Evolutionary conservation across 106 monocot species (phyloP), one percentile per base, ranked within the genome.

Genomic region (Dendrobium officinale): DNA sequence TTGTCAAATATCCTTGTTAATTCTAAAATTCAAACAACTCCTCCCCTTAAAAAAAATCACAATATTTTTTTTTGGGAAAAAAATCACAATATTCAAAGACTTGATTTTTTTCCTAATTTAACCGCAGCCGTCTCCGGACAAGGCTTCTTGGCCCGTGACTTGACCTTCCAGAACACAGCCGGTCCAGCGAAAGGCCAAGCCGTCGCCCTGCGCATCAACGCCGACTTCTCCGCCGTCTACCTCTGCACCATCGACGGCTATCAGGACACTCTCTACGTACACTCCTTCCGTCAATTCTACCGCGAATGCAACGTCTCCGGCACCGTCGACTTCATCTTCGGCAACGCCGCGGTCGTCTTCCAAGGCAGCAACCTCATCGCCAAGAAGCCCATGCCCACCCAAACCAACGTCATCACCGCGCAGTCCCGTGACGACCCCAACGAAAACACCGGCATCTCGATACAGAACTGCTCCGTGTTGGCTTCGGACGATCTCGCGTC

Each of bases 191-290:
- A 87, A 47, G 78, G 78, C 77, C 92, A 92, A 75, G 92, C 92
- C 2, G 88, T 88, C 27, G 92, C 92, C 33, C 80, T 92, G 16
- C 89, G 89, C 3, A 80, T 87, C 31, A 89, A 88, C 78, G 92
- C 89, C 22, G 92, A 92, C 75, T 72, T 84, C 27, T 26, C 77
- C 4, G 89, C 92, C 13, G 13, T 92, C 29, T 89, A 87, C 81
- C 87, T 72, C 17, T 89, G 89, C 84, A 27, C 31, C 73, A 66
- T 92, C 70, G 75, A 75, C 33, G 92, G 92, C 31, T 90, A 90
- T 79, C 92, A 93, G 56, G 92, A 93, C 88, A 93, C 92, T 1
- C 92, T 93, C 83, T 90, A 90, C 79, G 85, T 70, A 42, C 90
- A 93, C 86, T 89, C 92, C 78, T 87, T 89, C 80, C 85, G 92